A percentile compares a stretch with the other conserved stretches of the same genome.
Conservation (phyloP, 768 basidiomycete species). For the Leucosporidium yakuticum region DNA sequence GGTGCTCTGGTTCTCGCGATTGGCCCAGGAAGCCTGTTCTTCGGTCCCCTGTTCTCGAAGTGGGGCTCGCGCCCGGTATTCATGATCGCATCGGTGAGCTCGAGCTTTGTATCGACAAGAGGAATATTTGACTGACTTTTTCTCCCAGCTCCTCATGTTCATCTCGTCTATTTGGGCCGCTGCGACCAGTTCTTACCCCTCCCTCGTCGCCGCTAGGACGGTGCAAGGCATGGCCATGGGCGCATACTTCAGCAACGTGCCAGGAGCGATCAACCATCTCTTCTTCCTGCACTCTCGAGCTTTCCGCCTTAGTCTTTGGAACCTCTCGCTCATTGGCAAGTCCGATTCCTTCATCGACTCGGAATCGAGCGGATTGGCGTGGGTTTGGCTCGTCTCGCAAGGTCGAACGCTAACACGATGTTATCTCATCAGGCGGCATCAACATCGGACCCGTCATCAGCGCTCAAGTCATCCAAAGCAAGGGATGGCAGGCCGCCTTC, state of each 20-base stretch:
- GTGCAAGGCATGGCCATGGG: conserved; percentile 3
- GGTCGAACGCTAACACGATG: too few species aligned
- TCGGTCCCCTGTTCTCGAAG: neutral
- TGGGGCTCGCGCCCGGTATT: neutral
- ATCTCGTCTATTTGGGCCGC: neutral
- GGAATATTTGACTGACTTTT: neutral
- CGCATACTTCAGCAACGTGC: conserved; percentile 3
- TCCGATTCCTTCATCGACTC: too few species aligned
- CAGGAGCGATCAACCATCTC: neutral
- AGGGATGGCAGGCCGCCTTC: conserved; percentile 3
- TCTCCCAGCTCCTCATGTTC: neutral
- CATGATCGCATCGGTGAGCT: neutral
- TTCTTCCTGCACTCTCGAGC: conserved; percentile 6
- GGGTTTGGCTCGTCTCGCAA: too few species aligned
- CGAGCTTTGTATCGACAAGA: neutral
- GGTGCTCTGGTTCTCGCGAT: too few species aligned
- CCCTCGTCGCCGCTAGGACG: neutral
- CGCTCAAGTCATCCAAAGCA: neutral
- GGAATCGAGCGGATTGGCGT: too few species aligned
- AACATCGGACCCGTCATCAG: conserved; percentile 9
- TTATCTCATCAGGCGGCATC: neutral
- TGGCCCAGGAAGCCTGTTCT: neutral
- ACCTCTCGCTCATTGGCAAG: neutral
- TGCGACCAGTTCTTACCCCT: neutral
- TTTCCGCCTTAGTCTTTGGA: neutral